Percentiles rank a stretch among this genome's conserved stretches.
These are phyloP conservation scores for Penicillium bovifimosum DNA, from an alignment of 495 filamentous ascomycete genomes.

Conservation along the genomic window DNA sequence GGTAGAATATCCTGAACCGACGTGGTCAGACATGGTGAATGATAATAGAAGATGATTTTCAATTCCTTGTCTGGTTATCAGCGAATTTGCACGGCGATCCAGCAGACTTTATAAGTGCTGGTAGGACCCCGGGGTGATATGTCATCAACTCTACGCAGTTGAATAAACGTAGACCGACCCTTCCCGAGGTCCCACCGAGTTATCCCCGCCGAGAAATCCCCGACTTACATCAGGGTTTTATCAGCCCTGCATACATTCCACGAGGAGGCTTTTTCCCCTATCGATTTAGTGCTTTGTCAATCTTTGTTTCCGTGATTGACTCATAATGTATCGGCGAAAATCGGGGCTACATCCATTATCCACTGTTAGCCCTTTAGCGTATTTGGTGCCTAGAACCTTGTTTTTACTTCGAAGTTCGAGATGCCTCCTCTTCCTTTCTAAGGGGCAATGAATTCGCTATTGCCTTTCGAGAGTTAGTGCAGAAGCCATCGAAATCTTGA, in stretches of 20 bases:
- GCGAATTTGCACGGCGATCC: neutral
- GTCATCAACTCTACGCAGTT: neutral
- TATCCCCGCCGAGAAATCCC: conserved; percentile 2
- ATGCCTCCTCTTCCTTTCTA: neutral
- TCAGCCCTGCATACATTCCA: too few relatives aligned
- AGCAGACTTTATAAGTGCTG: neutral
- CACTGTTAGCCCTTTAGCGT: neutral
- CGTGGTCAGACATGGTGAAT: neutral
- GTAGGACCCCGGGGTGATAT: neutral
- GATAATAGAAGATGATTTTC: neutral
- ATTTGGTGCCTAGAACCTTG: neutral
- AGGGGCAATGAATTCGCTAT: too few relatives aligned
- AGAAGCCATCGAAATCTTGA: neutral
- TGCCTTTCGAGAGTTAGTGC: too few relatives aligned
- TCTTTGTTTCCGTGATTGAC: neutral
- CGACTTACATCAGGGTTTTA: neutral
- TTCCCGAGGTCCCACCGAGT: neutral
- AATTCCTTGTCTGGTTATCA: neutral
- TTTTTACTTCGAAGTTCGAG: neutral
- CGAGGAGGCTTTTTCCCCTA: neutral
- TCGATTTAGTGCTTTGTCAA: neutral
- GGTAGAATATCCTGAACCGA: neutral
- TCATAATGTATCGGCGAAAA: neutral
- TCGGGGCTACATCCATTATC: neutral
- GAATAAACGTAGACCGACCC: conserved; percentile 1